Base-by-base conservation (phyloP, 78 protist genomes). In the Dictyostelium discoideum region DNA sequence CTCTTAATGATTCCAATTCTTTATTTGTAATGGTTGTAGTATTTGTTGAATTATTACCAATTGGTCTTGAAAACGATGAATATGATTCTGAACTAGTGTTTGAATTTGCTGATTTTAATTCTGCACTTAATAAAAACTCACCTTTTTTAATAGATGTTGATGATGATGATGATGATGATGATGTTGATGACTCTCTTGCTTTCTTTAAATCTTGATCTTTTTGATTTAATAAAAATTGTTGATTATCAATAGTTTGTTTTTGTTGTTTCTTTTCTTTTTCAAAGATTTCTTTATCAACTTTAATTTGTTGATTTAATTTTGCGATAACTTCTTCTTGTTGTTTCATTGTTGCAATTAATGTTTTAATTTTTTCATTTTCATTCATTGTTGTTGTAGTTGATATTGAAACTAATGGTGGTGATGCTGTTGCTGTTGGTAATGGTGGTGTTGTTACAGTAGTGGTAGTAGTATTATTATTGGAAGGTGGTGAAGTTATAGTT, bases 241-340 rank as follows among this genome's bases (percentile, higher is more conserved):
- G 86, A 37, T 78, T 37, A 22, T 88, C 93, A 29, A 88, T n/a
- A 1, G 50, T 54, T 42, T 24, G 81, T 29, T 80, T 78, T 67
- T 88, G 93, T 46, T 80, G 86, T 20, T n/a, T 20, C 16, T 78
- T 26, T 29, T 46, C 83, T 74, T 65, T 78, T 26, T 88, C 93
- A 54, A 22, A 67, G 1, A 26, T n/a, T 44, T 88, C 54, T 73
- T 50, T 60, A 3, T 88, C 93, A 11, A 32, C n/a, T 6, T n/a
- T 67, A 42, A 88, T 42, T 40, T 83, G 46, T 40, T 73, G n/a
- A 67, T 80, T 78, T 14, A 88, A 29, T 42, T 65, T 50, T 10
- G 39, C 14, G n/a, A 88, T 80, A 67, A 54, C 57, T 40, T 80
- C 86, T n/a, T 88, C 93, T 46, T 88, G 86, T 73, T 88, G 85